These are phyloP conservation scores for Penicillium thymicola DNA, from an alignment of 2,329 filamentous ascomycete species.

Conservation along the genomic window DNA sequence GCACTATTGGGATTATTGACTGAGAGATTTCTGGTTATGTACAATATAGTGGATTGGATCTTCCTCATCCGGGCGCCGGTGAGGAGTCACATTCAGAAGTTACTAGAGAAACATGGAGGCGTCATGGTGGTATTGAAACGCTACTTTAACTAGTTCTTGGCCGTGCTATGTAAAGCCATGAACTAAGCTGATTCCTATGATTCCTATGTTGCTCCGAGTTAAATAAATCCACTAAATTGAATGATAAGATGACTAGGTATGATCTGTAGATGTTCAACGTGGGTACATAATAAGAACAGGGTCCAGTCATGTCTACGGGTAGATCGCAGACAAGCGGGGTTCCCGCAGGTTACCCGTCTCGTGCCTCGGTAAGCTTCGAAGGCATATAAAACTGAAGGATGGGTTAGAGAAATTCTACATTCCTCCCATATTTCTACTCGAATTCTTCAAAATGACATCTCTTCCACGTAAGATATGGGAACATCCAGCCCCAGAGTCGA, in stretches of 20 bases:
- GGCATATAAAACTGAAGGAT: background rate
- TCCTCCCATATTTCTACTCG: background rate
- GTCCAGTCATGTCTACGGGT: background rate
- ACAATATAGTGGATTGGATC: too few species aligned
- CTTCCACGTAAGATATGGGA: slow-evolving; percentile 25
- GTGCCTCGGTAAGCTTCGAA: background rate
- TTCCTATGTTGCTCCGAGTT: too few species aligned
- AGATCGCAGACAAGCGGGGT: background rate
- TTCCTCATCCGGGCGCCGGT: too few species aligned
- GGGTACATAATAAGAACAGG: background rate
- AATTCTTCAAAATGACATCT: background rate
- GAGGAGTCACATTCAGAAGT: too few species aligned
- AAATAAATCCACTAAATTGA: too few species aligned
- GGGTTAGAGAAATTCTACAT: background rate
- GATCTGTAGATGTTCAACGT: background rate
- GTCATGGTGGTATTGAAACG: too few species aligned
- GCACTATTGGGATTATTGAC: too few species aligned
- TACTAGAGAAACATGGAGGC: too few species aligned
- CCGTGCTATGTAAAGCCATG: too few species aligned
- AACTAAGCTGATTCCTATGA: too few species aligned
- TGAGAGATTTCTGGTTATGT: too few species aligned
- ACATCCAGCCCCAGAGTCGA: slow-evolving; percentile 24
- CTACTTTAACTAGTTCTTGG: too few species aligned
- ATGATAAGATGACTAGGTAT: background rate
- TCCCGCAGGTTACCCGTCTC: background rate